These are phyloP conservation scores for Dendrothele bispora DNA, from an alignment of 768 basidiomycete genomes.

Conservation along the genomic window DNA sequence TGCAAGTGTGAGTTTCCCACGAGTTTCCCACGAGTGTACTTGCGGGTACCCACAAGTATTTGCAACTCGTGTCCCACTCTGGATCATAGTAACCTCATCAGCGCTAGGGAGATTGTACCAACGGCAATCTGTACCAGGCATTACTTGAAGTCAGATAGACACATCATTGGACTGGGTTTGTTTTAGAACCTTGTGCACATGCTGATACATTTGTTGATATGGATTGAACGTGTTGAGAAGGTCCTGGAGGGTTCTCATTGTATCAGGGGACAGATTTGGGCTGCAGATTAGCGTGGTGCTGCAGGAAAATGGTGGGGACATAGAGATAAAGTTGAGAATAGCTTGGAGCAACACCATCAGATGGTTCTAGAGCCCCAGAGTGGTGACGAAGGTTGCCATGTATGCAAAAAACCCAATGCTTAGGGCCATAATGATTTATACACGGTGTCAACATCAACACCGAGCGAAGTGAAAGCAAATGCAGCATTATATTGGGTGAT, in stretches of 20 bases:
- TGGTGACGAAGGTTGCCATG: conserved; percentile 30
- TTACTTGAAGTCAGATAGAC: conserved; percentile 3
- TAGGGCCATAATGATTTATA: conserved; percentile 23
- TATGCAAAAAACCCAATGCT: conserved; percentile 22
- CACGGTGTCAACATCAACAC: conserved; percentile 22
- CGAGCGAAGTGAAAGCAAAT: conserved; percentile 33
- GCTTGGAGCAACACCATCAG: conserved; percentile 5
- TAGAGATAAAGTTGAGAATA: conserved; percentile 34
- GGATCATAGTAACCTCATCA: conserved; percentile 40
- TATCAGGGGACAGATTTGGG: conserved; percentile 5
- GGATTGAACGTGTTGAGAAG: conserved; percentile 3
- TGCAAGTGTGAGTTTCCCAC: too few relatives aligned
- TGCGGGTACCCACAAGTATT: too few relatives aligned
- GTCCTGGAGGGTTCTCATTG: conserved; percentile 14
- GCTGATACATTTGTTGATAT: conserved; percentile 14
- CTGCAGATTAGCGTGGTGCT: neutral
- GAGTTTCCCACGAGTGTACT: too few relatives aligned
- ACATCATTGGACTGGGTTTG: neutral
- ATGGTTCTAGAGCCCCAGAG: conserved; percentile 16
- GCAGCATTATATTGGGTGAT: conserved; percentile 37
- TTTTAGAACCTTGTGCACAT: conserved; percentile 18
- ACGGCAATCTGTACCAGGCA: conserved; percentile 24
- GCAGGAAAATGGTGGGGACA: conserved; percentile 22
- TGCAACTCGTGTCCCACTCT: too few relatives aligned
- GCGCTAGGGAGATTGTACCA: conserved; percentile 44